Percentiles rank a stretch among this genome's conserved stretches.
Conservation (phyloP, 768 basidiomycete species). For the Pisolithus tinctorius region DNA sequence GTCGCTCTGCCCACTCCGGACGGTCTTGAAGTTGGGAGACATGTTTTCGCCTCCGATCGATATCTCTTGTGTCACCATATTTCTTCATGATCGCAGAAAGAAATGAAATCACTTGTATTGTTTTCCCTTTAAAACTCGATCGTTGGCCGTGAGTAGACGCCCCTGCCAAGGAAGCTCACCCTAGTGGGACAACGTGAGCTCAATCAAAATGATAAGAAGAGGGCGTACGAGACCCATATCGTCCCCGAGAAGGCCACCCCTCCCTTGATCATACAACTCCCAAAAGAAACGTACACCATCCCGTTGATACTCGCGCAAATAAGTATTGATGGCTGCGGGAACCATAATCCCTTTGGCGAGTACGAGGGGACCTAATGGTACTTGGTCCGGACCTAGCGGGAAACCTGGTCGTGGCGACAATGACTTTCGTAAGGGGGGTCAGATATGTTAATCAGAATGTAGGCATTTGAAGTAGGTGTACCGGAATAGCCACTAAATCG, state of each 20-base stretch:
- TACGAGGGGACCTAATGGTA: slow-evolving; percentile 37
- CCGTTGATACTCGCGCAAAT: slow-evolving; percentile 86
- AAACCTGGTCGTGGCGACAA: slow-evolving; percentile 50
- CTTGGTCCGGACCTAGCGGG: slow-evolving; percentile 38
- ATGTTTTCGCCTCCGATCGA: slow-evolving; percentile 56
- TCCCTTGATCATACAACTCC: slow-evolving; percentile 54
- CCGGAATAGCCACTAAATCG: slow-evolving; percentile 23
- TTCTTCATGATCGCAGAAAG: slow-evolving; percentile 91
- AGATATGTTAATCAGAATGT: not conserved
- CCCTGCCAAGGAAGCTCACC: not conserved
- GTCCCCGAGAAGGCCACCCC: slow-evolving; percentile 85
- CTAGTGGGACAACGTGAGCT: slow-evolving; percentile 18
- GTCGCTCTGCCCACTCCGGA: slow-evolving; percentile 42
- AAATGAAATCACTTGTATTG: slow-evolving; percentile 87
- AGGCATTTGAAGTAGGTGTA: slow-evolving; percentile 3
- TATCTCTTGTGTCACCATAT: slow-evolving; percentile 55
- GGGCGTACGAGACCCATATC: slow-evolving; percentile 80
- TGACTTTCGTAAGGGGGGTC: slow-evolving; percentile 19
- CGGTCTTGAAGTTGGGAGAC: slow-evolving; percentile 63
- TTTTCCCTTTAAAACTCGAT: slow-evolving; percentile 58
- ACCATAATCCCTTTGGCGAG: slow-evolving; percentile 47
- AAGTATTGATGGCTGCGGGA: slow-evolving; percentile 71
- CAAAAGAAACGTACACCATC: slow-evolving; percentile 83
- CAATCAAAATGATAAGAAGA: not conserved
- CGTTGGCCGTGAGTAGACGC: not conserved